A percentile compares a stretch with the other conserved stretches of the same genome.
phyloP scores from a whole-genome alignment of 352 stramenopile species.

The Globisporangium spiculum region DNA sequence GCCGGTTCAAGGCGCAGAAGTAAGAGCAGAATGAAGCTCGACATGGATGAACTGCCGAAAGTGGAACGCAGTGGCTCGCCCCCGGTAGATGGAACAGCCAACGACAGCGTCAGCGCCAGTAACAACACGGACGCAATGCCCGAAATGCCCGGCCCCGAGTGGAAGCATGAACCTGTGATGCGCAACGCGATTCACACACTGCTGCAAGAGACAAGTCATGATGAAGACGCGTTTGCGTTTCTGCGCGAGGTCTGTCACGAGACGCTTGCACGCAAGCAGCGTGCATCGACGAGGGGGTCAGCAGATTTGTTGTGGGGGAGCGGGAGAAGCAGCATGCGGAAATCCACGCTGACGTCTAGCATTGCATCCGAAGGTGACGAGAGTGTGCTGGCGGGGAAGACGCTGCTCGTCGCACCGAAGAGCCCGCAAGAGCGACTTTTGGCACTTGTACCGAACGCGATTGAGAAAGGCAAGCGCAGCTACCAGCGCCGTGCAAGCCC shows the following conservation, averaged over 20 bases:
- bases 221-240: conserved; percentile 44
- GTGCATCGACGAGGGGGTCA: not conserved
- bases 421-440: conserved; percentile 57
- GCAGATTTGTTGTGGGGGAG: not conserved
- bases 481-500: conserved; percentile 33
- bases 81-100: not conserved
- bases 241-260: conserved; percentile 69
- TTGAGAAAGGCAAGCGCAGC: conserved; percentile 50
- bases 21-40: conserved; percentile 22
- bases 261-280: conserved; percentile 28
- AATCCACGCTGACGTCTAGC: conserved; percentile 9
- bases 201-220: conserved; percentile 44
- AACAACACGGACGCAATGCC: conserved; percentile 8
- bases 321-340: not conserved
- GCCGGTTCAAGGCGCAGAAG: conserved; percentile 18
- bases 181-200: conserved; percentile 43
- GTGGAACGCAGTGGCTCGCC: not conserved
- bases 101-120: not conserved
- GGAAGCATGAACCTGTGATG: conserved; percentile 33
- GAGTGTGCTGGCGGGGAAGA: conserved; percentile 8
- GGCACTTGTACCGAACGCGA: conserved; percentile 33
- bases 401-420: conserved; percentile 30
- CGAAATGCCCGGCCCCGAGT: conserved; percentile 7
- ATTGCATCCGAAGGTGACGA: conserved; percentile 4
- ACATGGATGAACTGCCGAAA: conserved; percentile 15